Conservation (phyloP, 768 basidiomycete genomes). For the Amanita muscaria region DNA sequence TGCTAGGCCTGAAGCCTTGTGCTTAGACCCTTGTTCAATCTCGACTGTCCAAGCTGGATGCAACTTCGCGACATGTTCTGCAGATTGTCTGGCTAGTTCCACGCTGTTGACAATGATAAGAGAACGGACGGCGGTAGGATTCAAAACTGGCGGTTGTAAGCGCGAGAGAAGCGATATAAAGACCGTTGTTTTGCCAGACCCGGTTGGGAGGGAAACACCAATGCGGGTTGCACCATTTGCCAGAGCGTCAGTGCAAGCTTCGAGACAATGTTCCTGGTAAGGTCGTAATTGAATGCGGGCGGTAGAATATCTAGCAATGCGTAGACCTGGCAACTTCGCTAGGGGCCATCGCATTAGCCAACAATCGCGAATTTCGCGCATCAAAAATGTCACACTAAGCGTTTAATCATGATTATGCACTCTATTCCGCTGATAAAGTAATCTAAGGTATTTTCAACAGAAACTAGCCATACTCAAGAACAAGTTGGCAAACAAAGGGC, state of each 20-base stretch:
- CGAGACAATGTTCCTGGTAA: constrained; percentile 78
- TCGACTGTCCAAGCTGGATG: constrained; percentile 77
- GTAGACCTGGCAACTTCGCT: neutral
- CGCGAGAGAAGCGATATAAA: constrained; percentile 77
- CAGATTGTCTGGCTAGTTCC: constrained; percentile 85
- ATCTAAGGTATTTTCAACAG: constrained; percentile 30
- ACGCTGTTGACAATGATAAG: constrained; percentile 85
- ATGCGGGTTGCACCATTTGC: constrained; percentile 60
- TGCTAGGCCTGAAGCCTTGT: constrained; percentile 69
- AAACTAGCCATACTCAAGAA: constrained; percentile 31
- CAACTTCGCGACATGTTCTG: constrained; percentile 53
- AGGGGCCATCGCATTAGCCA: constrained; percentile 5
- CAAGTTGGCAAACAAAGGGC: constrained; percentile 21
- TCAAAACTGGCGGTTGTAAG: constrained; percentile 36
- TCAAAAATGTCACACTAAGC: neutral
- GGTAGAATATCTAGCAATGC: constrained; percentile 4
- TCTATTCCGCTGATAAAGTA: constrained; percentile 6
- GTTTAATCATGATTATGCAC: neutral
- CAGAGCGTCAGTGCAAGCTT: constrained; percentile 68
- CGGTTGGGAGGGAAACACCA: constrained; percentile 80
- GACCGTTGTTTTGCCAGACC: constrained; percentile 84
- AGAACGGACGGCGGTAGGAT: constrained; percentile 42
- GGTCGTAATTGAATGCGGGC: constrained; percentile 48
- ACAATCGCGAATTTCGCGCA: neutral
- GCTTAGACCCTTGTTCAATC: constrained; percentile 79